Conservation (phyloP, 352 stramenopile genomes). For the Globisporangium lucens region DNA sequence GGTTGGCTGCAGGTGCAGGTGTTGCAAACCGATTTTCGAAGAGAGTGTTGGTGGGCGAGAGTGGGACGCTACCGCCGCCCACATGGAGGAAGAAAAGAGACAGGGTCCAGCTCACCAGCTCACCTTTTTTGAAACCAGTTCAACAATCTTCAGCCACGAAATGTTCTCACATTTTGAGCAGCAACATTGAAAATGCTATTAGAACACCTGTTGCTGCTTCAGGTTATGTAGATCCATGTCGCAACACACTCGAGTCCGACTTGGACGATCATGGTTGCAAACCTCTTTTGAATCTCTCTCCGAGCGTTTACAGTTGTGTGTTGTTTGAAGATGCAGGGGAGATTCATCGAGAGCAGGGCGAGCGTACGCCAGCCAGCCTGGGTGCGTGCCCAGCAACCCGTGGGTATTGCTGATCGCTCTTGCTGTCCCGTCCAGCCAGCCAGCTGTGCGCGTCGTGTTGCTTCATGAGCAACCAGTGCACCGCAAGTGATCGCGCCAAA, state of each 20-base stretch:
- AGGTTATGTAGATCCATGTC: not conserved
- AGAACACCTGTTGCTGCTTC: not conserved
- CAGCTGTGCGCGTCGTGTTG: not conserved
- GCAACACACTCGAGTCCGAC: too few relatives aligned
- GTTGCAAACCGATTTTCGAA: not conserved
- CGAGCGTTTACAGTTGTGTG: not conserved
- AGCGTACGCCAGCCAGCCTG: not conserved
- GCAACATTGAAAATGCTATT: too few relatives aligned
- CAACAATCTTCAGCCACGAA: not conserved
- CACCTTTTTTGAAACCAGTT: not conserved
- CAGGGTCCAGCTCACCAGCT: not conserved
- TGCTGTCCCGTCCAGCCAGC: not conserved
- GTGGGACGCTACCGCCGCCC: not conserved
- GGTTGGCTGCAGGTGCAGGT: not conserved
- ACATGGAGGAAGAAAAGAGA: not conserved
- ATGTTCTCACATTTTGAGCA: not conserved
- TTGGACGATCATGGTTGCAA: not conserved
- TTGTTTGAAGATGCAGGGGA: not conserved
- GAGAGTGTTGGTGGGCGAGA: not conserved
- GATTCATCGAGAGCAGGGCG: not conserved
- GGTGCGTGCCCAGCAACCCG: not conserved
- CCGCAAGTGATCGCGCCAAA: not conserved
- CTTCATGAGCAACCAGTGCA: not conserved
- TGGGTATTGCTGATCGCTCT: not conserved
- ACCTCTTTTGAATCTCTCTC: not conserved